Evolutionary conservation across 1,284 basidiomycete species (phyloP), one percentile per base, ranked within the genome.

Genomic region (Termitomyces sp.): DNA sequence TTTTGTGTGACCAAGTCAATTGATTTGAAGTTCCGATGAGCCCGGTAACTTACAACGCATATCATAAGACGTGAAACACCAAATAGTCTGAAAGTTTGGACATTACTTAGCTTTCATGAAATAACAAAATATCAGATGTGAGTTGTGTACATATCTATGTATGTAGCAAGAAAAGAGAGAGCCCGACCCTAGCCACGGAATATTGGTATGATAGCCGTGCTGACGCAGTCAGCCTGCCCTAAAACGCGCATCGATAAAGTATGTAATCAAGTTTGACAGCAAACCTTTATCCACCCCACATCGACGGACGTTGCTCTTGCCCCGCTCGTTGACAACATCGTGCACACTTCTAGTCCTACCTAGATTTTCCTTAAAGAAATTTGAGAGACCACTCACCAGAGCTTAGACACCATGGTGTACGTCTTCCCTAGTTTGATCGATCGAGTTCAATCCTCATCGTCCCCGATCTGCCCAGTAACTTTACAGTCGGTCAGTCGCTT

Each of bases 401-500:
- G 67, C 58, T 67, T 76, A 80, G 74, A 69, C 74, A 77, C 66
- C 76, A 90, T 90, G 87, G 87, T 90, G 87, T 90, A 80, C 68
- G 87, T 85, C 45, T 54, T 57, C 48, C 28, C 55, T 45, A 52
- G 61, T 38, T 54, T 43, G 53, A 53, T 48, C 10, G 58, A 58
- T 61, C 45, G 36, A 39, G 40, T 45, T 53, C 39, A 31, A 56
- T 68, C 51, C 72, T 78, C 62, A 80, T 71, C 63, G 55, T 58
- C 58, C 58, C 58, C 61, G 60, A 61, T 64, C 41, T 57, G 52
- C 58, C 8, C 68, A 92, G 89, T 78, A 92, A 92, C 81, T 92
- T 92, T 79, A 92, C 90, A 66, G 80, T 88, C 78, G 90, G 89
- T 85, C 61, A 76, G 89, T 78, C 65, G 43, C 52, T 54, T 55